Conservation (phyloP, 1,139 yeast species). For the Suhomyces wounanorum region DNA sequence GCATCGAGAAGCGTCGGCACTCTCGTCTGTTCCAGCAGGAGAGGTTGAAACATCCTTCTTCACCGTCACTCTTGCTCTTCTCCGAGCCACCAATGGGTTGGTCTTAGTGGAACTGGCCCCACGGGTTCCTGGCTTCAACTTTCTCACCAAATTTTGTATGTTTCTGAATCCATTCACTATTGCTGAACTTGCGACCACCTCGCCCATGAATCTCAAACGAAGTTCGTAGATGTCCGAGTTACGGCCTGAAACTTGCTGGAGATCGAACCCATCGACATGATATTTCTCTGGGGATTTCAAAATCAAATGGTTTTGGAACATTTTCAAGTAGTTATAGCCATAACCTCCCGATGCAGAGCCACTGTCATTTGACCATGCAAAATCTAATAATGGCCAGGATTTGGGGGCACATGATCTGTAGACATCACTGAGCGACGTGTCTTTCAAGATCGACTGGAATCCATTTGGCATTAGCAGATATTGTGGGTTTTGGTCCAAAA, state of each 20-base stretch:
- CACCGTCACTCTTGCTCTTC: conserved; percentile 35
- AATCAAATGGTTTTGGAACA: conserved; percentile 34
- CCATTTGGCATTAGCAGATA: conserved; percentile 25
- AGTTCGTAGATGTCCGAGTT: conserved; percentile 78
- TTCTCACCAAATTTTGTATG: conserved; percentile 88
- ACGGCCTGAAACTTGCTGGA: conserved; percentile 54
- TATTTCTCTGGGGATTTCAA: conserved; percentile 19
- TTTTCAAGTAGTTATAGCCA: conserved; percentile 58
- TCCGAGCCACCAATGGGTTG: conserved; percentile 45
- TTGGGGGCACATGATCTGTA: conserved; percentile 48
- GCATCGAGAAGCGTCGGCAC: conserved; percentile 64
- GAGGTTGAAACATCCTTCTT: conserved; percentile 22
- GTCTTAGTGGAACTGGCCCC: conserved; percentile 20
- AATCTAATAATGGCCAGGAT: conserved; percentile 57
- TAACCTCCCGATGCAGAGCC: conserved; percentile 95
- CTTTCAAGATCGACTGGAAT: not conserved
- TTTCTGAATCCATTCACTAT: conserved; percentile 91
- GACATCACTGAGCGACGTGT: conserved; percentile 19
- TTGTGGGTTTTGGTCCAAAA: conserved; percentile 54
- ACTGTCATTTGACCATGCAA: conserved; percentile 69
- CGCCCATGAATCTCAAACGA: conserved; percentile 43
- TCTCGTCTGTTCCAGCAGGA: conserved; percentile 23
- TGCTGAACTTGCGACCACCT: conserved; percentile 63
- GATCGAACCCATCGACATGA: conserved; percentile 18
- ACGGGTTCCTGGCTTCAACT: conserved; percentile 53